Evolutionary conservation across 2,329 filamentous ascomycete species (phyloP).

Genomic region (Xylaria sp.): DNA sequence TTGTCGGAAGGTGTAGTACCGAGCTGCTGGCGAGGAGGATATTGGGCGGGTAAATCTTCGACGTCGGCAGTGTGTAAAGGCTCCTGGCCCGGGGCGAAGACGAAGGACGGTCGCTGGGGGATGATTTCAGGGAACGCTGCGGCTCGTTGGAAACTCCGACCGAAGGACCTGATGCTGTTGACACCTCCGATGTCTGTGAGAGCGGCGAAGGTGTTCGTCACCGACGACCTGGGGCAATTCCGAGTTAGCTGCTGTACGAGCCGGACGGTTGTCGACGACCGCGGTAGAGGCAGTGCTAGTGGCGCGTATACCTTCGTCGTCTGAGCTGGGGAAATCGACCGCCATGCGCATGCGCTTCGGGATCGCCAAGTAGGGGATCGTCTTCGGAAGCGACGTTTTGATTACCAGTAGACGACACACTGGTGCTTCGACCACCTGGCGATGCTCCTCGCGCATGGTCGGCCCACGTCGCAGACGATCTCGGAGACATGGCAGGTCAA

Average conservation of each 20-base stretch:
- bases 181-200: slow-evolving; percentile 80
- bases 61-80: slow-evolving; percentile 48
- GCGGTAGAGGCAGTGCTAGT: slow-evolving; percentile 28
- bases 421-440: slow-evolving; percentile 45
- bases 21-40: slow-evolving; percentile 60
- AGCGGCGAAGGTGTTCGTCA: slow-evolving; percentile 61
- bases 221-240: slow-evolving; percentile 58
- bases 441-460: slow-evolving; percentile 52
- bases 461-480: slow-evolving; percentile 49
- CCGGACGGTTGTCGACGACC: background rate
- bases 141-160: slow-evolving; percentile 88
- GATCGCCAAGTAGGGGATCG: slow-evolving; percentile 51
- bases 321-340: slow-evolving; percentile 41
- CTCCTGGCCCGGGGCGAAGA: slow-evolving; percentile 64
- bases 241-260: slow-evolving; percentile 6
- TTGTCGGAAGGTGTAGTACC: slow-evolving; percentile 46
- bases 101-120: slow-evolving; percentile 76
- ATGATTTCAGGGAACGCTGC: slow-evolving; percentile 88
- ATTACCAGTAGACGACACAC: slow-evolving; percentile 48
- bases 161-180: slow-evolving; percentile 94
- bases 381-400: slow-evolving; percentile 52
- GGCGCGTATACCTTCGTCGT: slow-evolving; percentile 44
- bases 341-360: slow-evolving; percentile 44
- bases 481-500: slow-evolving; percentile 26
- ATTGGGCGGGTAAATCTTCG: slow-evolving; percentile 46